Evolutionary conservation across 2,329 filamentous ascomycete genomes (phyloP).

Genomic region (Cadophora sp.): DNA sequence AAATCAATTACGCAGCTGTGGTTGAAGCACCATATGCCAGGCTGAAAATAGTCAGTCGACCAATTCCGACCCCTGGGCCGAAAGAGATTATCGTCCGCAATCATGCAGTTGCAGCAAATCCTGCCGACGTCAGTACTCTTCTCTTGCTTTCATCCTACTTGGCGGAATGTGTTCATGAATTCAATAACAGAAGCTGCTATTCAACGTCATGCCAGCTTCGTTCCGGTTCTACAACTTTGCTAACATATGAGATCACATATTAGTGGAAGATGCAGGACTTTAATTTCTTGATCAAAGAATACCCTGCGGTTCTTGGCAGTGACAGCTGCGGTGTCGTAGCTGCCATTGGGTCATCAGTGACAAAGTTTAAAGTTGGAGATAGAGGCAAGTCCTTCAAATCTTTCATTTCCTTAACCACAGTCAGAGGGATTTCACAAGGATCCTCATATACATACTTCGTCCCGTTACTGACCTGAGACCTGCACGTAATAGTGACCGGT

Average conservation of each 20-base stretch:
- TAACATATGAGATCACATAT: too few relatives aligned
- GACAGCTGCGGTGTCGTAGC: slow-evolving; percentile 30
- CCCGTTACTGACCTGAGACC: background rate
- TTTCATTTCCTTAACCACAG: too few relatives aligned
- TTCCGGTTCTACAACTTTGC: background rate
- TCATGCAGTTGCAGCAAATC: slow-evolving; percentile 47
- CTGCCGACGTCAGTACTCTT: slow-evolving; percentile 42
- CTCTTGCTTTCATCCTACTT: background rate
- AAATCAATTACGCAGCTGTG: slow-evolving; percentile 31
- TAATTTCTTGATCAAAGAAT: slow-evolving; percentile 28
- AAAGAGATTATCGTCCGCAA: slow-evolving; percentile 46
- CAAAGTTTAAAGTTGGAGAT: slow-evolving; percentile 39
- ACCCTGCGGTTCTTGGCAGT: slow-evolving; percentile 47
- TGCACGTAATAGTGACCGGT: slow-evolving; percentile 49
- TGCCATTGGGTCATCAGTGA: slow-evolving; percentile 29
- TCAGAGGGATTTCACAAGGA: too few relatives aligned
- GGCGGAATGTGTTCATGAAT: too few relatives aligned
- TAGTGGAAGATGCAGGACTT: slow-evolving; percentile 43
- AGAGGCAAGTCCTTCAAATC: slow-evolving; percentile 28
- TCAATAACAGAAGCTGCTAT: too few relatives aligned
- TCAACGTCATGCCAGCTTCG: too few relatives aligned
- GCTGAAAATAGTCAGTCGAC: slow-evolving; percentile 44
- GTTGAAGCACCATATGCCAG: slow-evolving; percentile 41
- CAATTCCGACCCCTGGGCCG: slow-evolving; percentile 43
- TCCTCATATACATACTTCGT: too few relatives aligned